Percentiles rank a stretch among this genome's conserved stretches.
phyloP scores from a whole-genome alignment of 2,329 filamentous ascomycete species.

The Capronia coronata region DNA sequence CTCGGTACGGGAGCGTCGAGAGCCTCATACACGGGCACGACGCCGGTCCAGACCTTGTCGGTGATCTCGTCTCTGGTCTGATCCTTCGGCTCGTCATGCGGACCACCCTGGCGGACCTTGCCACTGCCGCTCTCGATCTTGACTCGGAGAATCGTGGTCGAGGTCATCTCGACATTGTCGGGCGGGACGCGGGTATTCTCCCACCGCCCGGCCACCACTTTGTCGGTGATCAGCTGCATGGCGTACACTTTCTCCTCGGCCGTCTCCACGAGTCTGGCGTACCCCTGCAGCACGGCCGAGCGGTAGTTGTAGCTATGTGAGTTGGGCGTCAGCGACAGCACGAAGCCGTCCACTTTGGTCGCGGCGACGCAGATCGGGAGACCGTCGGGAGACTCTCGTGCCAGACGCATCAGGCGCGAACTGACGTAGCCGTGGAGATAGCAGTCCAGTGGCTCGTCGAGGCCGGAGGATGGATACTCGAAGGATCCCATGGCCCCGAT shows the following conservation, averaged over 20 bases:
- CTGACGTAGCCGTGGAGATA: conserved; percentile 84
- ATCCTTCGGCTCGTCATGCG: conserved; percentile 56
- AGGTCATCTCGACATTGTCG: conserved; percentile 65
- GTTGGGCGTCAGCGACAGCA: conserved; percentile 72
- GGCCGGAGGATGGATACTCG: conserved; percentile 52
- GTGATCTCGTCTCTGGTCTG: conserved; percentile 44
- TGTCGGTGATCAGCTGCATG: conserved; percentile 71
- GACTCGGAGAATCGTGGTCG: conserved; percentile 66
- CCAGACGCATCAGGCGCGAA: conserved; percentile 65
- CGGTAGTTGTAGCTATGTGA: conserved; percentile 84
- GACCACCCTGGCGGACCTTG: conserved; percentile 63
- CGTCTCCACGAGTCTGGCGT: conserved; percentile 61
- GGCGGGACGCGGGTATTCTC: conserved; percentile 62
- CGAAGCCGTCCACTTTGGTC: conserved; percentile 69
- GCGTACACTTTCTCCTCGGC: conserved; percentile 67
- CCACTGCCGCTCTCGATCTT: conserved; percentile 64
- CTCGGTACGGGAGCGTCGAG: conserved; percentile 59
- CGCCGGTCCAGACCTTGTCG: conserved; percentile 52
- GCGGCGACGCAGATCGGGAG: conserved; percentile 67
- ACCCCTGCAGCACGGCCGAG: conserved; percentile 69
- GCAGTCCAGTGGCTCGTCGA: conserved; percentile 61
- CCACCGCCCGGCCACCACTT: conserved; percentile 64
- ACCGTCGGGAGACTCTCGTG: conserved; percentile 45
- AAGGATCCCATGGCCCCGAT: conserved; percentile 76
- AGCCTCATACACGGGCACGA: conserved; percentile 57